Conservation (phyloP, 495 filamentous ascomycete species). For the Echria macrotheca region DNA sequence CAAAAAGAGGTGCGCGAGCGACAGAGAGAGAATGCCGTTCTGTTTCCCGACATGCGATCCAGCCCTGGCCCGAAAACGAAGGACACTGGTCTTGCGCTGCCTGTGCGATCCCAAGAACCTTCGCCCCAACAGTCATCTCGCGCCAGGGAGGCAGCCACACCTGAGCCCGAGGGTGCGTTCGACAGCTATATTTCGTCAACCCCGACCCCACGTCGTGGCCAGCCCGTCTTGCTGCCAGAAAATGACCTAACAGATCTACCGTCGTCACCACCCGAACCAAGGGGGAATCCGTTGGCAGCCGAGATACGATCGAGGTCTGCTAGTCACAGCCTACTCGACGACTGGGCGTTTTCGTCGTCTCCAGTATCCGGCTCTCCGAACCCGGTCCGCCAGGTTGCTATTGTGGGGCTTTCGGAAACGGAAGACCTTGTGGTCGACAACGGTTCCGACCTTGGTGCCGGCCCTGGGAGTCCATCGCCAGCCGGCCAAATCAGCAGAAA, state of each 20-base stretch:
- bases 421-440: no score
- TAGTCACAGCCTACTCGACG: slow-evolving; percentile 35
- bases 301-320: slow-evolving; percentile 41
- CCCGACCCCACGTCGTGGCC: slow-evolving; percentile 62
- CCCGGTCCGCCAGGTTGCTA: slow-evolving; percentile 14
- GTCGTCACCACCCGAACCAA: slow-evolving; percentile 50
- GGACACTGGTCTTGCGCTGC: slow-evolving; percentile 4
- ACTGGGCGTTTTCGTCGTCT: slow-evolving; percentile 43
- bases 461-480: no score
- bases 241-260: slow-evolving; percentile 43
- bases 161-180: slow-evolving; percentile 33
- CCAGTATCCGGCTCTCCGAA: slow-evolving; percentile 41
- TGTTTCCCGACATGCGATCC: slow-evolving; percentile 67
- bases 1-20: slow-evolving; percentile 66
- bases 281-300: slow-evolving; percentile 45
- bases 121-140: slow-evolving; percentile 3
- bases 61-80: slow-evolving; percentile 41
- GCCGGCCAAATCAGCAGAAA: no score
- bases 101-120: not conserved
- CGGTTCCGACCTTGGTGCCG: no score
- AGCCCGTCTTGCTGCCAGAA: slow-evolving; percentile 31
- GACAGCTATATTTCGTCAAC: slow-evolving; percentile 74
- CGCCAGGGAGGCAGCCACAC: slow-evolving; percentile 31
- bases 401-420: no score
- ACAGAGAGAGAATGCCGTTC: slow-evolving; percentile 58